Base-by-base conservation (phyloP, 2,329 filamentous ascomycete species). In the Arthrobotrys entomopaga region DNA sequence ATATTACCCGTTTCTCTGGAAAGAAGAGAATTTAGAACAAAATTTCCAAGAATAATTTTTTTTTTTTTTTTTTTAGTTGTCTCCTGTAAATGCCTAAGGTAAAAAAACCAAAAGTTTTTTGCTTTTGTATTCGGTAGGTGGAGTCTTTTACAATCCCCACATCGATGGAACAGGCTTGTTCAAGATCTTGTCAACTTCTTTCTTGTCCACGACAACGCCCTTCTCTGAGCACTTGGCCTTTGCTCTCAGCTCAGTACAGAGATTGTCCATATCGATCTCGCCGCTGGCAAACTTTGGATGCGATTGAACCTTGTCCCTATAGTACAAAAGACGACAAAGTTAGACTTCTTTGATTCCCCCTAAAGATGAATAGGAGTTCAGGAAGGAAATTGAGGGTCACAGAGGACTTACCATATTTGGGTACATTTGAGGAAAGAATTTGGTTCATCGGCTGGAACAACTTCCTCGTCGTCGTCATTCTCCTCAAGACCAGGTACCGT, bases 221-320 rank as follows among this genome's bases (percentile, higher is more conserved):
- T 86, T 90, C 78, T 96, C 91, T 0, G 93, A 96, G 82, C 95
- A 99, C 80, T 94, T 95, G 69, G 95, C 95, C 84, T 99, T 99
- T 81, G 93, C 91, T 77, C 94, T 91, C 13, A 99, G 87, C 80
- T 99, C 93, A 3, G 90, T 91, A 83, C 95, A 99, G 22, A 99
- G 86, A 38, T 90, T 89, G 80, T 99, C 95, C 56, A 99, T 90
- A 78, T 99, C 95, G 77, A 98, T 92, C 78, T 96, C 93, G 78
- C 93, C 93, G 69, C 88, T 91, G 80, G 93, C 91, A 78, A 96
- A 95, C 81, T 91, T 93, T 24, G 78, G 76, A 73, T 79, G 78
- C 58, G 67, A 70, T 59, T 77, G 77, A 58, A 79, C 78, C 43
- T 92, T 92, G 82, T 97, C 93, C 95, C 94, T 97, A 80, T 22